Base-by-base conservation (phyloP, 176 grass and related monocot species). In the Lolium perenne region DNA sequence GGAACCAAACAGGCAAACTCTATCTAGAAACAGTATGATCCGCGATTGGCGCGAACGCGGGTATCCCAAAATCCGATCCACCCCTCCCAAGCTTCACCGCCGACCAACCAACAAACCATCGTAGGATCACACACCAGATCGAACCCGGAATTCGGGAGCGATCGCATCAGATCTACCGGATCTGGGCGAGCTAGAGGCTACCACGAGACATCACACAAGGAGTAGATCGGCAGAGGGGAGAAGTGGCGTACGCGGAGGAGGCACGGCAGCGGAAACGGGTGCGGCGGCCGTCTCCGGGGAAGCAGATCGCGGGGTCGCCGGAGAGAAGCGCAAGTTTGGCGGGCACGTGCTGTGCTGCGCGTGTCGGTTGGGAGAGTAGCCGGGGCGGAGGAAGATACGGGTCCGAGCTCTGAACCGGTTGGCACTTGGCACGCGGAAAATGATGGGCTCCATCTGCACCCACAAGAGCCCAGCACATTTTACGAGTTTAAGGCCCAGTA, bases 121-220 rank as follows among this genome's bases (percentile, higher is more conserved):
- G 11, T 10, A 23, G 10, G 17, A 16, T 22, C 55, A 48, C 6
- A 3, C 0, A 21, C 10, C 32, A 53, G 60, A 85, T 77, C 72
- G 69, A 41, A 7, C 13, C 71, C 23, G 0, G 55, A 38, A 51
- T 4, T 23, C 15, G 4, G 18, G 59, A 74, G 41, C 43, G 82
- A 64, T 76, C 45, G 43, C 43, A 7, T 38, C 72, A 77, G 83
- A 76, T 84, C 72, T 51, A 17, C 46, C 43, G 11, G 83, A 77
- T 84, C 83, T 77, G 72, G 26, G 65, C 17, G 45, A 40, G 71
- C 43, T 16, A 20, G 58, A 40, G 45, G 13, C 64, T 38, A 29
- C 46, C 13, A 10, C 40, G 25, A 64, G 25, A 50, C 71, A 16
- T 11, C 8, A 38, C 6, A 17, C 32, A 0, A 16, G 41, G 56